Evolutionary conservation across 306 rosid genomes (phyloP).

Genomic region (Neltuma alba): DNA sequence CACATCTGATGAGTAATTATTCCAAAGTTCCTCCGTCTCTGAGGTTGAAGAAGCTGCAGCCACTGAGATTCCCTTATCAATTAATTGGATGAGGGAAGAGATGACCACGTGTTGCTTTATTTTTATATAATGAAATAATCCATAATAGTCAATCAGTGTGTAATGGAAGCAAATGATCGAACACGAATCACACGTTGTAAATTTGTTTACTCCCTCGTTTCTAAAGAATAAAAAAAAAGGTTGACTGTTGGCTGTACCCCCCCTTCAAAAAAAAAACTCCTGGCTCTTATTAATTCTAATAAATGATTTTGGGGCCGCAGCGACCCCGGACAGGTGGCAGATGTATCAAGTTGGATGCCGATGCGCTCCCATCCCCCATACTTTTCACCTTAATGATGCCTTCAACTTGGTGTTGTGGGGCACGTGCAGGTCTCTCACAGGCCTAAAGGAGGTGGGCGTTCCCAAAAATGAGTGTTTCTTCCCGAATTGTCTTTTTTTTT

Average conservation of each 20-base stretch:
- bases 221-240: no score
- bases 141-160: not conserved
- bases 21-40: no score
- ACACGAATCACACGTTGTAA: not conserved
- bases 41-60: not conserved
- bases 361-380: not conserved
- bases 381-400: not conserved
- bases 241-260: not conserved
- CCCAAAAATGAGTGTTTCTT: not conserved
- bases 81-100: not conserved
- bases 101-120: not conserved
- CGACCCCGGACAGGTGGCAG: not conserved
- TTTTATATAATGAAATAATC: not conserved
- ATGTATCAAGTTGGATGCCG: not conserved
- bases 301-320: not conserved
- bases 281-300: not conserved
- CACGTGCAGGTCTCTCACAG: not conserved
- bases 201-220: not conserved
- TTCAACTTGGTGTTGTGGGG: not conserved
- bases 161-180: not conserved
- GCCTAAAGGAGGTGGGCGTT: not conserved
- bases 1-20: not conserved
- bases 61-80: not conserved
- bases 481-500: no score
- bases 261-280: no score